Evolutionary conservation across 2,329 filamentous ascomycete genomes (phyloP), one percentile per base, ranked within the genome.

Genomic region (Dissoconium aciculare): DNA sequence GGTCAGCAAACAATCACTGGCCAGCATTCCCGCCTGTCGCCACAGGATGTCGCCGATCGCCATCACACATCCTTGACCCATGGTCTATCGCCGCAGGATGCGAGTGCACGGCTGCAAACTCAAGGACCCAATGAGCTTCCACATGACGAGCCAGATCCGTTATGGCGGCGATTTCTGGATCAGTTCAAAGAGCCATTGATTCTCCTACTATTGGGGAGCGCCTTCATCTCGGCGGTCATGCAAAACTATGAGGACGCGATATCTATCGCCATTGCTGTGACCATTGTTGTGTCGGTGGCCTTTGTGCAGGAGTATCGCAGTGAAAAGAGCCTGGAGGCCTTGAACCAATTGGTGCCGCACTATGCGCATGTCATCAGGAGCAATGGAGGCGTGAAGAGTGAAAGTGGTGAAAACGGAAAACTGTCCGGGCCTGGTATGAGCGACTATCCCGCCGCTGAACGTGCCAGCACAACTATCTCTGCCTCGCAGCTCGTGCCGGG

Each of bases 271-370:
- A 75, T 93, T 17, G 89, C 89, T 2, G 89, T 98, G 13, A 93
- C 85, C 15, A 98, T 98, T 45, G 89, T 98, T 4, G 85, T 98
- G 14, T 79, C 78, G 0, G 89, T 98, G 25, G 89, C 87, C 2
- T 98, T 98, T 46, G 74, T 95, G 31, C 89, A 98, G 53, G 89
- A 98, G 58, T 98, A 98, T 55, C 70, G 89, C 36, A 95, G 89
- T 5, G 89, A 98, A 54, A 91, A 98, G 57, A 95, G 87, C 3
- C 74, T 98, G 42, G 89, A 98, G 56, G 89, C 89, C 12, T 63
- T 98, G 44, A 94, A 80, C 50, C 82, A 89, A 46, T 63, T 98
- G 15, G 87, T 98, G 0, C 91, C 89, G 15, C 91, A 95, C 53
- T 83, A 85, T 53, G 89, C 91, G 16, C 85, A 98, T 58, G 65